These are phyloP conservation scores for Citrus medica DNA, from an alignment of 345 rosid species.

Conservation along the genomic window DNA sequence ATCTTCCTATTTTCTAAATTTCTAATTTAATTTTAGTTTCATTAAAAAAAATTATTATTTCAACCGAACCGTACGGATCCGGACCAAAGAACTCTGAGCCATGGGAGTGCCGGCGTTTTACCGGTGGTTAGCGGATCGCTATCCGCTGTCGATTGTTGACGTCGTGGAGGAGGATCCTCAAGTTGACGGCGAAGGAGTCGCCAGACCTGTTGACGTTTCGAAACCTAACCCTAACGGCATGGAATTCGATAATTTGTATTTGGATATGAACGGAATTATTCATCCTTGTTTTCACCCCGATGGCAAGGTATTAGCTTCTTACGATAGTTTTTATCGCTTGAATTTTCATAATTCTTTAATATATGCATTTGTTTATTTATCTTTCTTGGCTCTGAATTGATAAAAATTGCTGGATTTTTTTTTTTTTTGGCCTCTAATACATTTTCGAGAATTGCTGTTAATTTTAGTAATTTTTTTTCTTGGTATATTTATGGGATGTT, in stretches of 20 bases:
- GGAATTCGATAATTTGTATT: constrained; percentile 85
- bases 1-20: background rate
- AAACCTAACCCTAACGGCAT: constrained; percentile 90
- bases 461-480: background rate
- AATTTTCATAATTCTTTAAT: background rate
- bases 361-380: background rate
- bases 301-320: constrained; percentile 50
- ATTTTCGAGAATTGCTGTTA: background rate
- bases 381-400: background rate
- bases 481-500: background rate
- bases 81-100: background rate
- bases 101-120: constrained; percentile 99
- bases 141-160: constrained; percentile 72
- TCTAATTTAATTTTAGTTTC: background rate
- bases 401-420: background rate
- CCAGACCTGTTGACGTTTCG: constrained; percentile 52
- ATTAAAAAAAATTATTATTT: background rate
- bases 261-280: constrained; percentile 94
- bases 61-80: constrained; percentile 1
- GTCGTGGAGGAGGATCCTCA: constrained; percentile 75
- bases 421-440: background rate
- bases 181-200: constrained; percentile 35
- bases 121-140: constrained; percentile 95
- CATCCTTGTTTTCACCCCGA: constrained; percentile 99
- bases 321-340: background rate